Conservation (phyloP, 495 filamentous ascomycete species). For the Hypomontagnella submonticulosa region DNA sequence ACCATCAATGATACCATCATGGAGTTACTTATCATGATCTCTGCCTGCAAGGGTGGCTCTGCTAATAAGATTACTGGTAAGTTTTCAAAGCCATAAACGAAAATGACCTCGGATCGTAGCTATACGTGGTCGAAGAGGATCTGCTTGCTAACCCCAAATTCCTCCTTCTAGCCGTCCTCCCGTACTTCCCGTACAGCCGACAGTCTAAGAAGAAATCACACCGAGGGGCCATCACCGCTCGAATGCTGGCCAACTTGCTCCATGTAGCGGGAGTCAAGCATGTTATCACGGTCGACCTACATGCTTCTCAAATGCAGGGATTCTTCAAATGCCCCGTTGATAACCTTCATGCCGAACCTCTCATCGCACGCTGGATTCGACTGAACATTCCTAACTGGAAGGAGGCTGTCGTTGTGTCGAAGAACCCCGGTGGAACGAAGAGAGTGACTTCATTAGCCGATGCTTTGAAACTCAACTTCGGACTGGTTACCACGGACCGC, state of each 20-base stretch:
- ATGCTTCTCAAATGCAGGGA: constrained; percentile 98
- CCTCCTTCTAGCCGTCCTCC: constrained; percentile 81
- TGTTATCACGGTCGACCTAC: constrained; percentile 95
- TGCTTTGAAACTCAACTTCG: constrained; percentile 95
- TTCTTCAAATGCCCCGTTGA: constrained; percentile 99
- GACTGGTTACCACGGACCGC: constrained; percentile 93
- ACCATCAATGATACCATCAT: constrained; percentile 99
- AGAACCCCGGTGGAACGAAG: constrained; percentile 97
- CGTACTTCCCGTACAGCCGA: constrained; percentile 98
- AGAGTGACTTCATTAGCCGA: constrained; percentile 96
- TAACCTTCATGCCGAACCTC: constrained; percentile 94
- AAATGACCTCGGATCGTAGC: constrained; percentile 10
- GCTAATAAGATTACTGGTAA: constrained; percentile 96
- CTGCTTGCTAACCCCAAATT: constrained; percentile 41
- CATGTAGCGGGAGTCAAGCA: constrained; percentile 94
- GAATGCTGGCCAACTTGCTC: constrained; percentile 96
- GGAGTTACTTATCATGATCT: constrained; percentile 98
- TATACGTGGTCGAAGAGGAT: constrained; percentile 34
- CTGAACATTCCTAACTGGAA: constrained; percentile 87
- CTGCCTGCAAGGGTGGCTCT: constrained; percentile 96
- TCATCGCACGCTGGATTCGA: constrained; percentile 95
- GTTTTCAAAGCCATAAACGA: constrained; percentile 39
- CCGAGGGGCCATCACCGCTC: constrained; percentile 92
- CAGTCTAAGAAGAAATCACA: constrained; percentile 99
- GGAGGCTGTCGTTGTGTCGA: constrained; percentile 94